Percentiles rank a stretch among this genome's conserved stretches.
phyloP scores from a whole-genome alignment of 1,284 basidiomycete species.

The Macrocystidia cucumis region DNA sequence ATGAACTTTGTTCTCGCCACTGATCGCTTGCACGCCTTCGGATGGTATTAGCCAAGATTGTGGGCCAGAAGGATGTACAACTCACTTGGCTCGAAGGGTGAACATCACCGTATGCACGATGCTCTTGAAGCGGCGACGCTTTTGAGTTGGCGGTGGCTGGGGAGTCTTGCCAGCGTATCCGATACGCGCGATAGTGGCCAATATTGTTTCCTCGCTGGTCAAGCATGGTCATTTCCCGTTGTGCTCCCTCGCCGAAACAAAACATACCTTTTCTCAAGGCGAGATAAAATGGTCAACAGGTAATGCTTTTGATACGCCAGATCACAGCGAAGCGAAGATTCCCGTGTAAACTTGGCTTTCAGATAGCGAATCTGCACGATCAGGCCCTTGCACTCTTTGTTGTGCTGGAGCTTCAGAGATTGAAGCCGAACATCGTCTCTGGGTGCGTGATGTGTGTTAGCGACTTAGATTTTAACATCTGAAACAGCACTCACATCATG shows the following conservation, averaged over 20 bases:
- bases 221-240: conserved; percentile 6
- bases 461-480: conserved; percentile 14
- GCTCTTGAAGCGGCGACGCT: conserved; percentile 46
- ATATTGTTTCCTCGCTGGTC: conserved; percentile 67
- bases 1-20: conserved; percentile 55
- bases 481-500: conserved; percentile 40
- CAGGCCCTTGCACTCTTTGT: conserved; percentile 81
- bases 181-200: conserved; percentile 72
- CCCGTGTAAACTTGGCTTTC: conserved; percentile 86
- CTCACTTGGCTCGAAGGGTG: conserved; percentile 60
- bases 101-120: conserved; percentile 59
- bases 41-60: conserved; percentile 7
- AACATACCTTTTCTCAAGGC: conserved; percentile 69
- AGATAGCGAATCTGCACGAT: conserved; percentile 88
- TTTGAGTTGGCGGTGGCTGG: conserved; percentile 25
- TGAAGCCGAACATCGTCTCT: conserved; percentile 49
- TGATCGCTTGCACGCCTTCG: conserved; percentile 45
- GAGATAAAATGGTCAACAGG: conserved; percentile 51
- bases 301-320: conserved; percentile 87
- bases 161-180: conserved; percentile 48
- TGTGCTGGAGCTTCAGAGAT: conserved; percentile 60
- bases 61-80: conserved; percentile 8
- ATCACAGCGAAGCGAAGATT: conserved; percentile 75
- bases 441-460: not conserved
- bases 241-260: not conserved